These are phyloP conservation scores for Trichoderma sp. DNA, from an alignment of 2,329 filamentous ascomycete genomes.

Conservation along the genomic window DNA sequence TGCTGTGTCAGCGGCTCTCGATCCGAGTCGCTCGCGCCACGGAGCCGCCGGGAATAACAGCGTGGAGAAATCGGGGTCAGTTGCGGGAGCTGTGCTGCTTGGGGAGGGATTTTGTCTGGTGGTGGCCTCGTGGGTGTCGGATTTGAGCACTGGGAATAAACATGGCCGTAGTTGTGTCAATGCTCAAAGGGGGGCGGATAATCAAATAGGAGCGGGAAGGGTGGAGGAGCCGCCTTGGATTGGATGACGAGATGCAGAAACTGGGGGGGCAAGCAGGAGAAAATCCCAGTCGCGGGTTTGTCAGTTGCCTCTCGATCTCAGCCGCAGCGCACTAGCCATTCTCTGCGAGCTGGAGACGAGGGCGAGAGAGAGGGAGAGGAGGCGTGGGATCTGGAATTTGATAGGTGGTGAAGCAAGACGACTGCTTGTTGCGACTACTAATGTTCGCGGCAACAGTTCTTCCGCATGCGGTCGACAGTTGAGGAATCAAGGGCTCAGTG, in stretches of 20 bases:
- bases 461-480: not conserved
- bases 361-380: slow-evolving; percentile 1
- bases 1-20: slow-evolving; percentile 11
- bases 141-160: slow-evolving; percentile 38
- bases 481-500: no score
- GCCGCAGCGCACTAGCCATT: slow-evolving; percentile 24
- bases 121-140: slow-evolving; percentile 20
- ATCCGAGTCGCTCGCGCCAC: slow-evolving; percentile 15
- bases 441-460: slow-evolving; percentile 12
- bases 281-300: not conserved
- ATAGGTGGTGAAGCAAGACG: not conserved
- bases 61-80: slow-evolving; percentile 8
- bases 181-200: slow-evolving; percentile 9
- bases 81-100: slow-evolving; percentile 9
- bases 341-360: not conserved
- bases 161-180: not conserved
- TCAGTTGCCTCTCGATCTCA: slow-evolving; percentile 8
- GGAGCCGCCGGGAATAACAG: slow-evolving; percentile 19
- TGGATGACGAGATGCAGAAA: slow-evolving; percentile 9
- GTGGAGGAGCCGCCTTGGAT: slow-evolving; percentile 11
- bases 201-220: slow-evolving; percentile 24
- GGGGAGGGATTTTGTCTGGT: slow-evolving; percentile 12
- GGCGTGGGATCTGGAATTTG: not conserved
- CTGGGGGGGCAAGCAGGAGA: not conserved
- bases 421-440: not conserved